Base-by-base conservation (phyloP, 352 stramenopile genomes). In the Globisporangium camurandrum region DNA sequence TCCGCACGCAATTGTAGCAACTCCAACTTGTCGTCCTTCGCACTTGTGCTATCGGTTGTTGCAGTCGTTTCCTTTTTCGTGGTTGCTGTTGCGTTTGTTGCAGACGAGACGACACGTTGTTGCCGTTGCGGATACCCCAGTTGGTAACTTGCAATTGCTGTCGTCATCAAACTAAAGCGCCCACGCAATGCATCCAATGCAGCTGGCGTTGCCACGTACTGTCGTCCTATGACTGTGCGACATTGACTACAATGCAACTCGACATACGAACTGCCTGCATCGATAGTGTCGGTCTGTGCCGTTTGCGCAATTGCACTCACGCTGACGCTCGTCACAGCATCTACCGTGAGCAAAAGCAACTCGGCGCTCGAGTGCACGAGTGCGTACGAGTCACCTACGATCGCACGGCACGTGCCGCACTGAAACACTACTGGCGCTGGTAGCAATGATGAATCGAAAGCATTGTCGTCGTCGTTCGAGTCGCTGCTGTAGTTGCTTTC, bases 361-460 rank as follows among this genome's bases (percentile, higher is more conserved):
- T 86, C 64, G 8, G 76, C 67, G 14, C 76, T 93, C n/a, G 78
- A 87, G 45, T 69, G 73, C 51, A 91, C 69, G 28, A 91, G 88
- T 31, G 76, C 68, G 50, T 89, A 90, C 40, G 79, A 91, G 59
- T 93, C 82, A 19, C 79, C 80, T 23, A 93, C 84, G 47, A 93
- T 89, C 26, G 73, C 84, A 24, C 82, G 70, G 36, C 82, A 93
- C 19, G 78, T 91, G 60, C 61, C 82, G 59, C 82, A 93, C 53
- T 91, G 79, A 51, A 93, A 93, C 23, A 91, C 75, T 28, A 93
- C 79, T 7, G 84, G 79, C 17, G 72, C 75, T 38, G 75, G 24
- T n/a, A n/a, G n/a, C n/a, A n/a, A n/a, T n/a, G n/a, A n/a, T n/a
- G n/a, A n/a, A n/a, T n/a, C n/a, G 47, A n/a, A 22, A 10, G 57